phyloP scores from a whole-genome alignment of 352 stramenopile species.

The Thalassiosira livingstoniorum region DNA sequence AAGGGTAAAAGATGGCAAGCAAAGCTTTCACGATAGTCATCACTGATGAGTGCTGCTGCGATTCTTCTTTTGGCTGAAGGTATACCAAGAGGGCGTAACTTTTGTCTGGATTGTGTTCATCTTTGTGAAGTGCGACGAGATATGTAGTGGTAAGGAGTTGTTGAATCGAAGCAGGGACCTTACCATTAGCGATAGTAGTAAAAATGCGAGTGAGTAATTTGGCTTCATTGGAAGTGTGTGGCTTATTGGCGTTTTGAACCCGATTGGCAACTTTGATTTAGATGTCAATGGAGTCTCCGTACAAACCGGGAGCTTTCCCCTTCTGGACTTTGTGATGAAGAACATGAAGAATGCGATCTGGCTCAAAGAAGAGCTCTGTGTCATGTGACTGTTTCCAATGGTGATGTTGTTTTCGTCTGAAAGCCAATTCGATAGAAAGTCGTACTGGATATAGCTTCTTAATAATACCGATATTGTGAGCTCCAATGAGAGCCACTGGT shows the following conservation, averaged over 20 bases:
- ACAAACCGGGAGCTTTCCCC: background rate
- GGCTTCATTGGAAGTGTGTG: background rate
- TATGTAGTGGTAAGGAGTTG: background rate
- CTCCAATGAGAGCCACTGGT: too few relatives aligned
- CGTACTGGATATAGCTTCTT: too few relatives aligned
- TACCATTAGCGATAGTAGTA: background rate
- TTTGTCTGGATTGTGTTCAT: background rate
- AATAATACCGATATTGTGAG: too few relatives aligned
- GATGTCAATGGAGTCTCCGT: background rate
- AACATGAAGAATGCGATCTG: too few relatives aligned
- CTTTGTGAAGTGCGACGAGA: background rate
- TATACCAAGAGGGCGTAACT: background rate
- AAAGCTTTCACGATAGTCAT: background rate
- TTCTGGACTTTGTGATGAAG: too few relatives aligned
- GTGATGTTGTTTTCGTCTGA: too few relatives aligned
- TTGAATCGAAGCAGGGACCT: background rate
- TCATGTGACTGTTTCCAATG: too few relatives aligned
- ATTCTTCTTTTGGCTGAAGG: background rate
- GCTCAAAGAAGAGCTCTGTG: too few relatives aligned
- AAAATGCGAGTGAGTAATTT: background rate
- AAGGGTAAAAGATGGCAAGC: background rate
- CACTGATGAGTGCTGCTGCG: background rate
- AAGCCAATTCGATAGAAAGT: too few relatives aligned
- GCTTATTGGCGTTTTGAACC: background rate
- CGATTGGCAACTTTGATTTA: background rate